Evolutionary conservation across 2,329 filamentous ascomycete species (phyloP).

Genomic region (Monilinia aucupariae): DNA sequence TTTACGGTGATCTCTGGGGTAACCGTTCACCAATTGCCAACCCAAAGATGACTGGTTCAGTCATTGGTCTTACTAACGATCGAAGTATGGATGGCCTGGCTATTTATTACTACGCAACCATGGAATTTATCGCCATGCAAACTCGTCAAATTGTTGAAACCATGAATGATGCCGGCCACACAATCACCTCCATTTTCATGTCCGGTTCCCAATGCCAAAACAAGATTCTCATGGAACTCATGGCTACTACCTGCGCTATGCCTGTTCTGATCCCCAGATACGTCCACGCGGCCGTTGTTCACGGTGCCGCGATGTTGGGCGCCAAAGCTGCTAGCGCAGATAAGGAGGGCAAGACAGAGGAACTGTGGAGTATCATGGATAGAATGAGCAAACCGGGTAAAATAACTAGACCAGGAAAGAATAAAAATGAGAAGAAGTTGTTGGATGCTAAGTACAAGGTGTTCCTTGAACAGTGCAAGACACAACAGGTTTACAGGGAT

Average conservation of each 20-base stretch:
- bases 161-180: slow-evolving; percentile 88
- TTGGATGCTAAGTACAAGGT: slow-evolving; percentile 87
- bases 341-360: slow-evolving; percentile 71
- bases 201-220: slow-evolving; percentile 97
- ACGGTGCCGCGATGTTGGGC: slow-evolving; percentile 97
- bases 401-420: slow-evolving; percentile 68
- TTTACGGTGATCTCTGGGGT: slow-evolving; percentile 96
- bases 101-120: slow-evolving; percentile 87
- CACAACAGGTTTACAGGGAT: slow-evolving; percentile 75
- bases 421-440: slow-evolving; percentile 70
- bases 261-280: slow-evolving; percentile 91
- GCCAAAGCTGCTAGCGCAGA: slow-evolving; percentile 91
- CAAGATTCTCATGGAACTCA: slow-evolving; percentile 80
- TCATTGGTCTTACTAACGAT: slow-evolving; percentile 82
- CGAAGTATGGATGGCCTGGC: slow-evolving; percentile 82
- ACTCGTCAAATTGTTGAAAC: slow-evolving; percentile 90
- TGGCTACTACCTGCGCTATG: slow-evolving; percentile 86
- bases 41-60: slow-evolving; percentile 82
- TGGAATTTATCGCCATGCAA: slow-evolving; percentile 98
- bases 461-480: slow-evolving; percentile 87
- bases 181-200: slow-evolving; percentile 94
- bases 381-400: slow-evolving; percentile 92
- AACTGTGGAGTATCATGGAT: slow-evolving; percentile 95
- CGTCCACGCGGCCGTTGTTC: slow-evolving; percentile 90
- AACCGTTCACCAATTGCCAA: slow-evolving; percentile 94